These are phyloP conservation scores for Fagopyrum homotropicum DNA, from an alignment of 148 eudicot species.

Conservation along the genomic window DNA sequence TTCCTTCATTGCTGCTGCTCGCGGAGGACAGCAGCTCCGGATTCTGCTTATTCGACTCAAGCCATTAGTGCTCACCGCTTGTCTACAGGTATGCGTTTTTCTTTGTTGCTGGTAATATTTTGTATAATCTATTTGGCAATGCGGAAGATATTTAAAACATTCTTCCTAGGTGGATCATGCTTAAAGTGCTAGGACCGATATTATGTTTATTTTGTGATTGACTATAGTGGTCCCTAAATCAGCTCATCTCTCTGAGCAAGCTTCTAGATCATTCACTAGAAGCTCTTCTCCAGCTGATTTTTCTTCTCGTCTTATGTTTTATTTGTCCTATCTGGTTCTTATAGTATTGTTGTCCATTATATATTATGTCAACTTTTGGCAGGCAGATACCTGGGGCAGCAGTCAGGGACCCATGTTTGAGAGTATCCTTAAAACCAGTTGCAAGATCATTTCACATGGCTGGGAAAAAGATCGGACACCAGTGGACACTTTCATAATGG, in stretches of 20 bases:
- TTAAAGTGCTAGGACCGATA: background rate
- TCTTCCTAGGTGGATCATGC: background rate
- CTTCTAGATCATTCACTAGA: background rate
- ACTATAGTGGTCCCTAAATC: background rate
- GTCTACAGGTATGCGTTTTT: slow-evolving; percentile 57
- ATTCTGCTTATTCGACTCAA: slow-evolving; percentile 88
- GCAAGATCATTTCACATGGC: slow-evolving; percentile 82
- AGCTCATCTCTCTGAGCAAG: background rate
- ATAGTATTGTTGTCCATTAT: background rate
- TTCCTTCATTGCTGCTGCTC: slow-evolving; percentile 66
- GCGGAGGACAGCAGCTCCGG: slow-evolving; percentile 81
- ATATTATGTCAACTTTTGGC: slow-evolving; percentile 25
- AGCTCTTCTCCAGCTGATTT: background rate
- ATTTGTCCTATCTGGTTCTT: background rate
- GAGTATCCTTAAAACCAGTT: slow-evolving; percentile 69
- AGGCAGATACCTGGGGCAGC: slow-evolving; percentile 85
- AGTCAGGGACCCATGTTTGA: slow-evolving; percentile 85
- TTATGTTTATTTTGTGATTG: background rate
- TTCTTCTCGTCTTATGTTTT: background rate
- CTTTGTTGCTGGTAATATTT: background rate
- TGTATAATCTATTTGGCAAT: slow-evolving; percentile 5
- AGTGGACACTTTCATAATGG: slow-evolving; percentile 85
- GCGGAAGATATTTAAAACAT: background rate
- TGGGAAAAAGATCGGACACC: slow-evolving; percentile 89
- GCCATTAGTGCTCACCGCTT: slow-evolving; percentile 74